phyloP scores from a whole-genome alignment of 768 basidiomycete genomes.

The Trametes elegans region DNA sequence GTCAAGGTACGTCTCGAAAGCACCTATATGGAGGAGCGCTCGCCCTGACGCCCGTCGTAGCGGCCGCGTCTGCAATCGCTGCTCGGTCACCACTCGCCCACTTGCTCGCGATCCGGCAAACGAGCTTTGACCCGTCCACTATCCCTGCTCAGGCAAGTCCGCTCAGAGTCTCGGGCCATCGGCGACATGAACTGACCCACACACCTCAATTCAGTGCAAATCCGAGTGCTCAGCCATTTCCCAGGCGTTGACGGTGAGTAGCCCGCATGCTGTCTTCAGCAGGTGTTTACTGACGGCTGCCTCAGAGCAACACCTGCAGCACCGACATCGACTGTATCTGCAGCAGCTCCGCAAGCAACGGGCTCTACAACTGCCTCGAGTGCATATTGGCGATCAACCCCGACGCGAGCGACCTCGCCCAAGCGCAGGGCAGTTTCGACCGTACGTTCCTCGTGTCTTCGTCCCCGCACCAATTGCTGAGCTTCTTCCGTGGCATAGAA shows the following conservation, averaged over 20 bases:
- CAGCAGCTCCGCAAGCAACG: constrained; percentile 4
- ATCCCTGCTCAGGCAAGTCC: constrained; percentile 6
- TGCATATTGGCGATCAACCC: constrained; percentile 16
- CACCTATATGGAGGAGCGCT: no score
- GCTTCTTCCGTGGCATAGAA: not conserved
- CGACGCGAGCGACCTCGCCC: not conserved
- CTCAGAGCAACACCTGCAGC: constrained; percentile 8
- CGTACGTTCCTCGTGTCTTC: not conserved
- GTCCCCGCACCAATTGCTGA: not conserved
- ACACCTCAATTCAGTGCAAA: not conserved
- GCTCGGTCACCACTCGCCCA: not conserved
- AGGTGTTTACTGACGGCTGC: not conserved
- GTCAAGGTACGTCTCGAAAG: constrained; percentile 17
- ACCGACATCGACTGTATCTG: constrained; percentile 13
- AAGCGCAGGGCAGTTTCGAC: constrained; percentile 10
- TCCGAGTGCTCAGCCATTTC: constrained; percentile 6
- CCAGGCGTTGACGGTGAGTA: constrained; percentile 3
- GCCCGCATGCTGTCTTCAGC: not conserved
- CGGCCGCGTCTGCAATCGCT: constrained; percentile 1
- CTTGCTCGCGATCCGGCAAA: constrained; percentile 4
- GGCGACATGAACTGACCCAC: no score
- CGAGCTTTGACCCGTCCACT: not conserved
- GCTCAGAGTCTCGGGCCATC: not conserved
- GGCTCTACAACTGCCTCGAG: constrained; percentile 15
- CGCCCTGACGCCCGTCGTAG: no score